Evolutionary conservation across 768 basidiomycete species (phyloP).

Genomic region (Steccherinum ochraceum): DNA sequence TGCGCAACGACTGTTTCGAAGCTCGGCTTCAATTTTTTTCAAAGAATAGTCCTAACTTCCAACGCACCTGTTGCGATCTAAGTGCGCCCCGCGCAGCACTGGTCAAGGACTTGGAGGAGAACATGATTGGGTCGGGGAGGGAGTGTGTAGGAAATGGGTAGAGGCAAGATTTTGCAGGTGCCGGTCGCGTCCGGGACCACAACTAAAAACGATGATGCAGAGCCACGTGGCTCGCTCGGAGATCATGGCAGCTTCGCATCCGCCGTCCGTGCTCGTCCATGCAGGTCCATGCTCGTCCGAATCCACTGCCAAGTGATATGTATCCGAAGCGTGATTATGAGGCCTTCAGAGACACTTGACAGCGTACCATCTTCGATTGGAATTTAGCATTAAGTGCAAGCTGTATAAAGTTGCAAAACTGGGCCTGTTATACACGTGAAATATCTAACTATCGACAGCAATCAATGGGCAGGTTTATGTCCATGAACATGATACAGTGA

Average conservation of each 20-base stretch:
- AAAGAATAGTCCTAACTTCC: neutral
- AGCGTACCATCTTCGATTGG: neutral
- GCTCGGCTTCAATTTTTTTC: neutral
- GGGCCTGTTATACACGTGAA: too few species aligned
- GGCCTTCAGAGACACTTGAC: too few species aligned
- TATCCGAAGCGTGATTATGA: too few species aligned
- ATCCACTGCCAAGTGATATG: too few species aligned
- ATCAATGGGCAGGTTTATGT: too few species aligned
- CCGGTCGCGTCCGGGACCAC: conserved; percentile 1
- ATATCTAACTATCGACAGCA: too few species aligned
- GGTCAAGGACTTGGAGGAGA: conserved; percentile 51
- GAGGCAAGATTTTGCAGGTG: conserved; percentile 14
- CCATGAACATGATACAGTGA: too few species aligned
- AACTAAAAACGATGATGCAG: conserved; percentile 5
- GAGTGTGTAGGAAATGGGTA: conserved; percentile 9
- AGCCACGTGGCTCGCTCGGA: conserved; percentile 1
- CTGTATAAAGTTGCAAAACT: too few species aligned
- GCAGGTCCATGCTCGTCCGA: too few species aligned
- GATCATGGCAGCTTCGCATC: too few species aligned
- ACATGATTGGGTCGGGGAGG: conserved; percentile 39
- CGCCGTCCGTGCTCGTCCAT: too few species aligned
- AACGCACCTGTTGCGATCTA: conserved; percentile 41
- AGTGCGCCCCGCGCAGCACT: conserved; percentile 48
- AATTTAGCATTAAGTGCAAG: too few species aligned
- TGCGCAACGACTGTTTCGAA: conserved; percentile 40